Evolutionary conservation across 2,329 filamentous ascomycete genomes (phyloP).

Genomic region (Trichophyton mentagrophytes): DNA sequence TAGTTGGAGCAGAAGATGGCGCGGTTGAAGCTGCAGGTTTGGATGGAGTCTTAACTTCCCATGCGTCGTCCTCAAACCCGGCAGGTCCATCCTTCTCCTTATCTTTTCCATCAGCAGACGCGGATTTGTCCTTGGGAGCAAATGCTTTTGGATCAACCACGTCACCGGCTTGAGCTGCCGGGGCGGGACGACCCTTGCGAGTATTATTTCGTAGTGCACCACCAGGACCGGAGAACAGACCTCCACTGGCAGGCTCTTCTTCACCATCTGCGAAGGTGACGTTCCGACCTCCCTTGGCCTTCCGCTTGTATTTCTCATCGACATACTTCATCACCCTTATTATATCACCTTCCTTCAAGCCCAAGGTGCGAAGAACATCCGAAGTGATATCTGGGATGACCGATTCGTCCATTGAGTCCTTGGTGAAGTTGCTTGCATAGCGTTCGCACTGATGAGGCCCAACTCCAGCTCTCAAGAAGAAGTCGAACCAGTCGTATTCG

Average conservation of each 20-base stretch:
- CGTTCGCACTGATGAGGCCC: slow-evolving; percentile 86
- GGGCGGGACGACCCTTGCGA: slow-evolving; percentile 75
- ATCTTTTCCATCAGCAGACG: slow-evolving; percentile 35
- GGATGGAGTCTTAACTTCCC: slow-evolving; percentile 81
- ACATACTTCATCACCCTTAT: slow-evolving; percentile 85
- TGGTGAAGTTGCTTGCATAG: slow-evolving; percentile 76
- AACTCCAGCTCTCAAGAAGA: slow-evolving; percentile 87
- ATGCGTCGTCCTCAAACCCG: slow-evolving; percentile 92
- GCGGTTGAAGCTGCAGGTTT: slow-evolving; percentile 25
- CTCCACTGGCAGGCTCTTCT: slow-evolving; percentile 49
- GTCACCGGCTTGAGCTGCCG: slow-evolving; percentile 73
- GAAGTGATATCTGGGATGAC: slow-evolving; percentile 81
- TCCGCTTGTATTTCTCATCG: slow-evolving; percentile 65
- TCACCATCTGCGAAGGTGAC: slow-evolving; percentile 40
- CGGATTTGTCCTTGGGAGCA: slow-evolving; percentile 43
- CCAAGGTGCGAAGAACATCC: slow-evolving; percentile 68
- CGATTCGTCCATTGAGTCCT: slow-evolving; percentile 92
- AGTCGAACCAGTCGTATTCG: slow-evolving; percentile 97
- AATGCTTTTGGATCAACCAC: slow-evolving; percentile 80
- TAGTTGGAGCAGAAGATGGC: slow-evolving; percentile 19
- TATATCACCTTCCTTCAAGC: slow-evolving; percentile 92
- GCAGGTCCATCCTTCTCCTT: slow-evolving; percentile 38
- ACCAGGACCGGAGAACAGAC: slow-evolving; percentile 87
- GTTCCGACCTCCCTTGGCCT: slow-evolving; percentile 41
- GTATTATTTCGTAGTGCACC: slow-evolving; percentile 88